Evolutionary conservation across 192 early-diverging fungal genomes (phyloP), one percentile per base, ranked within the genome.

Genomic region (Coemansia sp.): DNA sequence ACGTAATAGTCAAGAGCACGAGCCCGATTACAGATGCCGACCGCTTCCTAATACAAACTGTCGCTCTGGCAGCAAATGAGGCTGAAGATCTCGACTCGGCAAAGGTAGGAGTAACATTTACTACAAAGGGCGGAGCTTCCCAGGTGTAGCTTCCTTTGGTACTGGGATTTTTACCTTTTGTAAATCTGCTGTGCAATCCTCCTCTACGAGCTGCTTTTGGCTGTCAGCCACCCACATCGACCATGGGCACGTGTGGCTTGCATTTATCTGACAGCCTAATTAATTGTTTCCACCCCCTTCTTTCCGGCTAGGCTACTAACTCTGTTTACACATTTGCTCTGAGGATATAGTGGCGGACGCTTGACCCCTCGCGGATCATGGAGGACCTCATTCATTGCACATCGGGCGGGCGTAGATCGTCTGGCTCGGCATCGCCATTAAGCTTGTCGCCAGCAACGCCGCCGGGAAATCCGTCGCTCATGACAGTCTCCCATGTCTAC

Each of bases 1-100:
- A 87, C 28, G 79, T 87, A 5, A 66, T 82, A 24, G 85, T 82
- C 53, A 81, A 73, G 68, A 82, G 82, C 70, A 77, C 77, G 9
- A 58, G 59, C 33, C 66, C 69, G 16, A 80, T 86, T 21, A 76
- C 75, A 20, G 70, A 71, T 38, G 73, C 61, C 10, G 85, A 87
- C 62, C 66, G 82, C 67, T 87, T 87, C 63, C 77, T 87, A 10
- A 79, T 87, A 45, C 85, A 87, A 65, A 87, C 81, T 26, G 74
- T 87, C 46, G 69, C 72, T 20, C 62, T 87, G 51, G 68, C 67
- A 16, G 39, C 71, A 23, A 74, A 82, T 10, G 85, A 86, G 28
- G 75, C 80, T 9, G 62, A 62, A 42, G 60, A 60, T 40, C 71
- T 86, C 24, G 72, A 80, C 59, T 75, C 85, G 24, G 45, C 83